Evolutionary conservation across 768 basidiomycete genomes (phyloP), one percentile per base, ranked within the genome.

Genomic region (Termitomyces sp.): DNA sequence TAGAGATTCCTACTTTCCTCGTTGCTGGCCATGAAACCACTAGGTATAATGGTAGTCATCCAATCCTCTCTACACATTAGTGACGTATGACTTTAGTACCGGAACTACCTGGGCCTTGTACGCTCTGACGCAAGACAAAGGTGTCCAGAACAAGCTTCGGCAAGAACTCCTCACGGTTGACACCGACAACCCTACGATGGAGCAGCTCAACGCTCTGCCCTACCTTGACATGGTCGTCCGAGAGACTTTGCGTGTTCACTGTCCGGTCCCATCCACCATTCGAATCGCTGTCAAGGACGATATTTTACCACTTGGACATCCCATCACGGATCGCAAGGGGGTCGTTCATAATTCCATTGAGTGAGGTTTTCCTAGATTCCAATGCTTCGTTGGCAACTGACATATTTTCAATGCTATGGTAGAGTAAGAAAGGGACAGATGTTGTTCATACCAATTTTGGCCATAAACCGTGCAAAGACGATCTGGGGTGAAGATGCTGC

Each of bases 161-260:
- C 75, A 81, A 1, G 89, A 92, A 65, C 73, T 87, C 2, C 67
- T 81, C 4, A 66, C 71, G 0, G 71, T 86, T 9, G 66, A 75
- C 1, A 84, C 82, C 0, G 83, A 87, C 13, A 81, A 74, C 0
- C 88, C 88, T 1, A 77, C 79, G 2, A 89, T 90, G 84, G 89
- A 91, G 32, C 79, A 85, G 40, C 77, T 92, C 0, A 80, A 82
- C 57, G 74, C 79, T 4, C 74, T 93, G 3, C 80, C 86, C 0
- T 90, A 88, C 65, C 82, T 93, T 26, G 90, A 90, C 62, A 75
- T 74, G 23, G 80, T 88, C 10, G 75, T 87, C 1, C 79, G 81
- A 13, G 88, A 89, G 70, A 82, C 79, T 0, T 69, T 89, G 59
- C 80, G 88, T 0, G 53, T 86, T 1, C 76, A 88, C 59, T 55